Base-by-base conservation (phyloP, 495 filamentous ascomycete species). In the Neurospora sublineolata region DNA sequence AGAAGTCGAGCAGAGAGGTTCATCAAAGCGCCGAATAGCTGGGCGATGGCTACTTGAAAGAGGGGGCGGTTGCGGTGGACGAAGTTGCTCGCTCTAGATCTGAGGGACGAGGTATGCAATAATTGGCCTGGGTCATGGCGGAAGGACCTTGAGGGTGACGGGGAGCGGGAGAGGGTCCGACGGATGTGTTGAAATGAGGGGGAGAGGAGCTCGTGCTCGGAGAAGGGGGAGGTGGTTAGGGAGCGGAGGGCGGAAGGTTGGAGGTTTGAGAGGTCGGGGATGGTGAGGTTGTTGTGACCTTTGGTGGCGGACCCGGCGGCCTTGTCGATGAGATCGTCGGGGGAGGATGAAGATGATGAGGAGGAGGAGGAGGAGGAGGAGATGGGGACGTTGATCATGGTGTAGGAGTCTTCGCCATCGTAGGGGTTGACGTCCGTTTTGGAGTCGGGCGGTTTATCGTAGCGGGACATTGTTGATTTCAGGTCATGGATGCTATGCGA, bases 1-100 rank as follows among this genome's bases (percentile, higher is more conserved):
- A 97, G 82, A 2, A 96, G 77, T 44, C 94, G 86, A 0, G 93
- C 92, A 33, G 89, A 87, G 9, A 96, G 86, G 78, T 94, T 96
- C 95, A 99, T 99, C 64, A 92, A 80, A 0, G 90, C 89, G 0
- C 91, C 94, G 75, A 97, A 97, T 41, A 96, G 81, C 81, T 97
- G 94, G 11, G 94, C 86, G 30, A 89, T 37, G 20, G 93, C 79
- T 40, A 99, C 90, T 27, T 94, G 81, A 23, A 91, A 83, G 68
- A 94, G 84, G 2, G 91, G 91, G 73, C 91, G 91, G 76, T 96
- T 93, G 69, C 84, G 84, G 14, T 11, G 46, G 83, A 83, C 83
- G 70, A 80, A 80, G 12, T 30, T 27, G 4, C 14, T 67, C 8
- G 3, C 4, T 6, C 73, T 67, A 41, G 2, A 37, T 9, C 1